phyloP scores from a whole-genome alignment of 164 flowering plant species.

The Nelumbo lutea region DNA sequence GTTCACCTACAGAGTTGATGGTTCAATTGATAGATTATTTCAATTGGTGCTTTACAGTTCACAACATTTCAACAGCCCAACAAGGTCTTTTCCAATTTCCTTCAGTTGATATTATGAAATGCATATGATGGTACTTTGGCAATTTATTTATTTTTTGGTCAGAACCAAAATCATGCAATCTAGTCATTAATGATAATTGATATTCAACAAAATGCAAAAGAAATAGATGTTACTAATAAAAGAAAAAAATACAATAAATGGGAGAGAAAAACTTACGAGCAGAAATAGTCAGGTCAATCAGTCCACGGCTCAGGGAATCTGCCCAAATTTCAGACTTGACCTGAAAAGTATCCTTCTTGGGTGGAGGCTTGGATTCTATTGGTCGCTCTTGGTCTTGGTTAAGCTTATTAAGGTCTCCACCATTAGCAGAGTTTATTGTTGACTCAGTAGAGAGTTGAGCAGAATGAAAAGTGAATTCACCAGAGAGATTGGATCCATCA shows the following conservation, averaged over 20 bases:
- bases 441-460: constrained; percentile 37
- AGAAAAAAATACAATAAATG: neutral
- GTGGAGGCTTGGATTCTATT: constrained; percentile 32
- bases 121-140: too few relatives aligned
- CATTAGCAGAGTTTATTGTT: constrained; percentile 22
- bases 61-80: too few relatives aligned
- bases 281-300: constrained; percentile 94
- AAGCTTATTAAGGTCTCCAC: constrained; percentile 18
- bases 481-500: constrained; percentile 73
- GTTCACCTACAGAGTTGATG: too few relatives aligned
- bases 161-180: neutral
- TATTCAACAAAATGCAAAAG: neutral
- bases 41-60: too few relatives aligned
- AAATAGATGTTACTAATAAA: neutral
- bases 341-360: constrained; percentile 69
- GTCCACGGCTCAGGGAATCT: constrained; percentile 93
- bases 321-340: constrained; percentile 99
- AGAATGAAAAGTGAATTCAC: constrained; percentile 55
- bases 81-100: too few relatives aligned
- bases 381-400: constrained; percentile 30
- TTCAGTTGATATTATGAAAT: too few relatives aligned
- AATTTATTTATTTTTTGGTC: neutral
- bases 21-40: too few relatives aligned
- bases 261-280: constrained; percentile 65
- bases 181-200: neutral